These are phyloP conservation scores for Coccomyxa sp. DNA, from an alignment of 139 green algal species.

Conservation along the genomic window DNA sequence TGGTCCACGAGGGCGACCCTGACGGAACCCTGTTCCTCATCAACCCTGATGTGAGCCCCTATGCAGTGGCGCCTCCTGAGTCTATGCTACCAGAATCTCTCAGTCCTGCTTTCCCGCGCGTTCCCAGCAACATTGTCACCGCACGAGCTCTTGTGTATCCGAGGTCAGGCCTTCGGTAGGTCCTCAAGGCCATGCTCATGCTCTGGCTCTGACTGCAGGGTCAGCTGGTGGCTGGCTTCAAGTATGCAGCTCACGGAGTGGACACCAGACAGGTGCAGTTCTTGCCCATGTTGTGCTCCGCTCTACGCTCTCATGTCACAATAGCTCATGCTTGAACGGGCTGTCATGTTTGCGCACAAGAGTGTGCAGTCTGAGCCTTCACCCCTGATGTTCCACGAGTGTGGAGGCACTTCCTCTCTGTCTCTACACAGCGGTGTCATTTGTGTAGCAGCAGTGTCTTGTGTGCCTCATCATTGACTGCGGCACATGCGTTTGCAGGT, in stretches of 20 bases:
- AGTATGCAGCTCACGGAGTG: not conserved
- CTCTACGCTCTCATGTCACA: not conserved
- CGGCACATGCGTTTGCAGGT: not conserved
- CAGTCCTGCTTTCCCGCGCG: not conserved
- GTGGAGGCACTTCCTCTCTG: not conserved
- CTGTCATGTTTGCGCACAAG: not conserved
- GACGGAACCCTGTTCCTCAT: not conserved
- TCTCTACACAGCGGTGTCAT: not conserved
- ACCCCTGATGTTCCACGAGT: too few species aligned
- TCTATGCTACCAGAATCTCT: not conserved
- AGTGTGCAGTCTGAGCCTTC: not conserved
- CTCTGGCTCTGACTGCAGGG: not conserved
- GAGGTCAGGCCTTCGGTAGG: too few species aligned
- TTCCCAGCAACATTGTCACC: not conserved
- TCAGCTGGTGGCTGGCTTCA: not conserved
- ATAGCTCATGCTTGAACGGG: not conserved
- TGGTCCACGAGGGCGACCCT: not conserved
- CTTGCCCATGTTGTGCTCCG: not conserved
- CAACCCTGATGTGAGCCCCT: not conserved
- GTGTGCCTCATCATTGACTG: not conserved
- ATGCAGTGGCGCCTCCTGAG: not conserved
- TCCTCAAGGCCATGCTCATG: too few species aligned
- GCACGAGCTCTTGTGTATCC: not conserved
- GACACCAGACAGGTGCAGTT: not conserved
- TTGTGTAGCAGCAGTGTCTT: not conserved